These are phyloP conservation scores for Sphaerulina vaccinii DNA, from an alignment of 2,329 filamentous ascomycete species.

Conservation along the genomic window DNA sequence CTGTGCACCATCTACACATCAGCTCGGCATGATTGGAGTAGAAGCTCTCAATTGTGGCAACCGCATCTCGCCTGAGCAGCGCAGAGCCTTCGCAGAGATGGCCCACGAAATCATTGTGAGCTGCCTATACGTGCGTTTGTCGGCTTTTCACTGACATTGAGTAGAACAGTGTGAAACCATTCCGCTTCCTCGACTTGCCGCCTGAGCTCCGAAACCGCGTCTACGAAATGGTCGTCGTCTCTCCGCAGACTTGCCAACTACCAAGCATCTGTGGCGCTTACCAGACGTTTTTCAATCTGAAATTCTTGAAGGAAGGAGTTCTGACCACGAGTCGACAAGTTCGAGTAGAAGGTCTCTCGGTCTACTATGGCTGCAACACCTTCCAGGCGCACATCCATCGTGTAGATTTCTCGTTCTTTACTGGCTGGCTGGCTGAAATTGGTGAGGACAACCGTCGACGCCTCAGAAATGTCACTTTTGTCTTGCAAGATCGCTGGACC, in stretches of 20 bases:
- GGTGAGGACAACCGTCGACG: not conserved
- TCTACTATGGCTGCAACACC: constrained; percentile 1
- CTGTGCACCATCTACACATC: not conserved
- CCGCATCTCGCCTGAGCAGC: not conserved
- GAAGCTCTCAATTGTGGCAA: not conserved
- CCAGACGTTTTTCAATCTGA: too few relatives aligned
- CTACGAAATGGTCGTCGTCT: not conserved
- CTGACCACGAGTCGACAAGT: not conserved
- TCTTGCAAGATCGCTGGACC: not conserved
- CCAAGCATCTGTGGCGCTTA: not conserved
- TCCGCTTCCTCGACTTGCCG: constrained; percentile 6
- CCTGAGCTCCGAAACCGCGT: constrained; percentile 2
- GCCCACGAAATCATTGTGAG: not conserved
- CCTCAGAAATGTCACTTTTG: not conserved
- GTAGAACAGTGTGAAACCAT: not conserved
- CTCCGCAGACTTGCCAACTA: not conserved
- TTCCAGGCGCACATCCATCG: constrained; percentile 5
- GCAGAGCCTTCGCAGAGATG: not conserved
- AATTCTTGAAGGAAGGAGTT: too few relatives aligned
- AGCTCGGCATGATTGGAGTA: not conserved
- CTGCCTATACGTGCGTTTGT: not conserved
- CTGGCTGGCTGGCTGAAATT: not conserved
- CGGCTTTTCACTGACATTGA: not conserved
- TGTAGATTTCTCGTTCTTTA: not conserved
- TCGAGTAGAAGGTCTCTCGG: not conserved